Evolutionary conservation across 345 rosid species (phyloP), one percentile per base, ranked within the genome.

Genomic region (Geranium brycei): DNA sequence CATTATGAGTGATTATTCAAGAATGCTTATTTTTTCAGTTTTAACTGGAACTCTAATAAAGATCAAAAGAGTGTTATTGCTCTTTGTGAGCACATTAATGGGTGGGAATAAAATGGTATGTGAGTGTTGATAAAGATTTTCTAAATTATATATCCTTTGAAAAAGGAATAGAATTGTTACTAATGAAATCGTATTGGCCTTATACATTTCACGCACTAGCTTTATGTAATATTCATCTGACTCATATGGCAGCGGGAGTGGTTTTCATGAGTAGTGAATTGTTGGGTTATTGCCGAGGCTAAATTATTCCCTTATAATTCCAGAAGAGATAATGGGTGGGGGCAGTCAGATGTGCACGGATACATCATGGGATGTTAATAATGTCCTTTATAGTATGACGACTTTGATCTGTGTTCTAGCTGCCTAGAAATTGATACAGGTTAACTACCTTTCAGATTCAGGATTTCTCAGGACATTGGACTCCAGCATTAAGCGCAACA

Each of bases 401-500:
- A 62, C 51, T 40, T 57, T 66, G 59, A 58, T 67, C 67, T 28
- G 47, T 68, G 40, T 66, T 61, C 31, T 31, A 59, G 69, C 64
- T 61, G 11, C 47, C 40, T 51, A 66, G 66, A 60, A 77, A 18
- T 66, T 80, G 66, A 81, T 66, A 51, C 62, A 38, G 32, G 65
- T 75, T 64, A 63, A 18, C 64, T 61, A 66, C 59, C 68, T 77
- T 75, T 66, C 84, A 95, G 97, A 93, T 71, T 64, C 84, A 1
- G 84, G 86, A 19, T 95, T 87, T 71, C 87, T 95, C 59, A 80
- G 97, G 84, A 87, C 97, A 47, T 73, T 95, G 67, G 97, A 95
- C 79, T 88, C 97, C 51, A 91, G 97, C 74, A 95, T 95, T 40
- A 91, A 81, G 80, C 92, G 93, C 18, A 91, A 91, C 64, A 95